phyloP scores from a whole-genome alignment of 2,329 filamentous ascomycete genomes.

The Alternaria longipes region DNA sequence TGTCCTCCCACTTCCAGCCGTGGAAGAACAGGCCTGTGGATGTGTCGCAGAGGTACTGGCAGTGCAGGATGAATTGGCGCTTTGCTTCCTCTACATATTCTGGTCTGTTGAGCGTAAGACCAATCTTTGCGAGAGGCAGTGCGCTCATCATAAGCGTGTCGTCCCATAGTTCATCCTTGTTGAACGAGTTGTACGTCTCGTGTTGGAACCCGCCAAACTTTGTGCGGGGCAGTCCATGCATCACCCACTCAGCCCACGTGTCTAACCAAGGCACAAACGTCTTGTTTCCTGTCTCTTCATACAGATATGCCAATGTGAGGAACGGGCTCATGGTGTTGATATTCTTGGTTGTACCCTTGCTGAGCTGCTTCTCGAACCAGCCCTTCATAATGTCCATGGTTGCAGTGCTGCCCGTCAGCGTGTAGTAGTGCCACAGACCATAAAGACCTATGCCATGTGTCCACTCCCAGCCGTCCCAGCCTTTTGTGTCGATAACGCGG shows the following conservation, averaged over 20 bases:
- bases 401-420: conserved; percentile 69
- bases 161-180: conserved; percentile 82
- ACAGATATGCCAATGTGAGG: conserved; percentile 78
- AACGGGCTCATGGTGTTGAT: conserved; percentile 87
- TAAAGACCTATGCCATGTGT: conserved; percentile 83
- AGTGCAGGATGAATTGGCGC: conserved; percentile 77
- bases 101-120: conserved; percentile 72
- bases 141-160: conserved; percentile 92
- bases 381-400: conserved; percentile 73
- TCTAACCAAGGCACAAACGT: conserved; percentile 81
- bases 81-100: conserved; percentile 82
- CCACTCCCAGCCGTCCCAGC: conserved; percentile 86
- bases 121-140: conserved; percentile 81
- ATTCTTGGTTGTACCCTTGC: conserved; percentile 80
- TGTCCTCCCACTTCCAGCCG: conserved; percentile 79
- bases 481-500: conserved; percentile 82
- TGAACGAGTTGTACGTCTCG: conserved; percentile 75
- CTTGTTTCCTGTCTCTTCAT: conserved; percentile 74
- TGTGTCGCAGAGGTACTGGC: conserved; percentile 80
- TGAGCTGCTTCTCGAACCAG: conserved; percentile 76
- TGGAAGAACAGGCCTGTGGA: conserved; percentile 80
- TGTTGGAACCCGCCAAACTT: conserved; percentile 78
- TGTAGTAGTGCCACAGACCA: conserved; percentile 84
- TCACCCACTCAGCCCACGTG: conserved; percentile 83
- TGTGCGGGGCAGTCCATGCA: conserved; percentile 77